A percentile compares a stretch with the other conserved stretches of the same genome.
phyloP scores from a whole-genome alignment of 2,329 filamentous ascomycete species.

The Sporothrix pallida region DNA sequence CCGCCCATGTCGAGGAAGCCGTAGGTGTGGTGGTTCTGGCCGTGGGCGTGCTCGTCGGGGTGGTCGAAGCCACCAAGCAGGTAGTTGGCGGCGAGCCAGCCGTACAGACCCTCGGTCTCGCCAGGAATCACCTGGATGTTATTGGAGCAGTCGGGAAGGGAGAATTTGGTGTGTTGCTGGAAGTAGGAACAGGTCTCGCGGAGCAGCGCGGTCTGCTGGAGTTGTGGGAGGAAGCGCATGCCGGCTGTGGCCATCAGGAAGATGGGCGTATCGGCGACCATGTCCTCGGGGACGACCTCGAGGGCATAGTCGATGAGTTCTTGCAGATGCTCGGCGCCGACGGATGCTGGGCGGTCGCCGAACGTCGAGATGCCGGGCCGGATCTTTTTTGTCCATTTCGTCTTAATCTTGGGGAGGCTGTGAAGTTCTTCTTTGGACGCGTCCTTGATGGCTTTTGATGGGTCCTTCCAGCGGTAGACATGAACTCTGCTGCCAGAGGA shows the following conservation, averaged over 20 bases:
- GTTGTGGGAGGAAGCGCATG: constrained; percentile 80
- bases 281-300: constrained; percentile 74
- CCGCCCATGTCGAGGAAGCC: constrained; percentile 99
- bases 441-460: constrained; percentile 67
- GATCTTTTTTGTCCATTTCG: constrained; percentile 92
- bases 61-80: constrained; percentile 87
- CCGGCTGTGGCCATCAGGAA: constrained; percentile 96
- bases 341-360: constrained; percentile 72
- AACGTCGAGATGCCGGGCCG: constrained; percentile 92
- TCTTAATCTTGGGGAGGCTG: constrained; percentile 78
- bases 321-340: constrained; percentile 83
- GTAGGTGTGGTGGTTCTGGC: constrained; percentile 90
- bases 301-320: constrained; percentile 81
- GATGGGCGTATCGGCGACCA: constrained; percentile 83
- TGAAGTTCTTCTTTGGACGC: constrained; percentile 65
- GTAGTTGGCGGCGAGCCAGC: constrained; percentile 98
- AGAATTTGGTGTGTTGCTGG: constrained; percentile 75
- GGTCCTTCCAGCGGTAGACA: constrained; percentile 91
- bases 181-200: constrained; percentile 83
- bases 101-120: constrained; percentile 93
- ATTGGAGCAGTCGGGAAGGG: constrained; percentile 84
- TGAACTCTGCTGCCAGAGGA: constrained; percentile 96
- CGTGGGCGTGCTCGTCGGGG: constrained; percentile 75
- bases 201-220: constrained; percentile 75
- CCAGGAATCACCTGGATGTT: constrained; percentile 95